Conservation (phyloP, 2,329 filamentous ascomycete genomes). For the Escovopsis sp. region DNA sequence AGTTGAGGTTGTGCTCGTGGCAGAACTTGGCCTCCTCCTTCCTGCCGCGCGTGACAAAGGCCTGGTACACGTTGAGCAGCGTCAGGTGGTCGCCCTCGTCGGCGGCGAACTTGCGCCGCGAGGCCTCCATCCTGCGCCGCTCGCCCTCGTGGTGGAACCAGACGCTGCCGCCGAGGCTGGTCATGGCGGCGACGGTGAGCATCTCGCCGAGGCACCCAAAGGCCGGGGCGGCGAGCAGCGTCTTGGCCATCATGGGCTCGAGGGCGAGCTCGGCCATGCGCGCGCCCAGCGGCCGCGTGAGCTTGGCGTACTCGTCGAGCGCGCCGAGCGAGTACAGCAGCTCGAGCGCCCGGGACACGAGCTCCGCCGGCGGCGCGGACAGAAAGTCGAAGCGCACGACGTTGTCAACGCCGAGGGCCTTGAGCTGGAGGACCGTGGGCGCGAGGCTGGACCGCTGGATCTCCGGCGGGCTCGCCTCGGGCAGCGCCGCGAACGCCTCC, state of each 20-base stretch:
- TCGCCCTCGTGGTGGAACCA: conserved; percentile 73
- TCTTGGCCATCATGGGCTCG: conserved; percentile 92
- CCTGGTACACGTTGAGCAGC: conserved; percentile 82
- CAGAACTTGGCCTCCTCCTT: conserved; percentile 71
- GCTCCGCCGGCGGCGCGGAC: conserved; percentile 68
- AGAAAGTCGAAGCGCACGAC: conserved; percentile 82
- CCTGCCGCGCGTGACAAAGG: conserved; percentile 62
- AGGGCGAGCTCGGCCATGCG: conserved; percentile 89
- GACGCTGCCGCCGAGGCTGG: conserved; percentile 65
- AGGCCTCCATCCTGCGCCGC: conserved; percentile 59
- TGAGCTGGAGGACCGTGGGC: conserved; percentile 76
- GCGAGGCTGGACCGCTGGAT: conserved; percentile 87
- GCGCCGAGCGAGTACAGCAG: conserved; percentile 76
- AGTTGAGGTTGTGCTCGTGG: conserved; percentile 74
- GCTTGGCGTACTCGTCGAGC: conserved; percentile 75
- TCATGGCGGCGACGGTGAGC: conserved; percentile 87
- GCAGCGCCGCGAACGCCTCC: conserved; percentile 47
- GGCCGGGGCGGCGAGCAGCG: conserved; percentile 56
- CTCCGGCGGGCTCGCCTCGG: conserved; percentile 67
- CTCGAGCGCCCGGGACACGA: conserved; percentile 76
- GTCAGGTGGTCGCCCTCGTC: conserved; percentile 92
- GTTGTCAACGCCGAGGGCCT: conserved; percentile 91
- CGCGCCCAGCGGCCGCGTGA: conserved; percentile 75
- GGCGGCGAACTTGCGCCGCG: conserved; percentile 69
- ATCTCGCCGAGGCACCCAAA: conserved; percentile 78